Conservation (phyloP, 139 green algal species). For the Tetradesmus lagerheimii region DNA sequence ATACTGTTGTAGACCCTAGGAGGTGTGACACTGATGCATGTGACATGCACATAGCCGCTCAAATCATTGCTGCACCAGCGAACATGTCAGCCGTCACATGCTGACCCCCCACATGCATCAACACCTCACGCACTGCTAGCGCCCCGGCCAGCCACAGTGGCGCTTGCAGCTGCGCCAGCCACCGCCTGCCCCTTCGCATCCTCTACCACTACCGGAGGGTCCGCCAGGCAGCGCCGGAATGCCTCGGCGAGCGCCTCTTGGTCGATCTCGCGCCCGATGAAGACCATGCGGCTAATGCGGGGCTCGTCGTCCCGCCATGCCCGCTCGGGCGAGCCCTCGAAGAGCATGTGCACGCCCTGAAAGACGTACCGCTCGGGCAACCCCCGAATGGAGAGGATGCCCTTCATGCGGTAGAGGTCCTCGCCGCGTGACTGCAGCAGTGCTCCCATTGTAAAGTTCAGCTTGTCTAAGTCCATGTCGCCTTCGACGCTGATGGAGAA, state of each 20-base stretch:
- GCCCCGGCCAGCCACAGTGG: conserved; percentile 10
- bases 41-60: too few relatives aligned
- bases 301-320: conserved; percentile 81
- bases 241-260: conserved; percentile 75
- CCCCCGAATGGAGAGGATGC: conserved; percentile 82
- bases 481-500: conserved; percentile 88
- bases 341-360: conserved; percentile 90
- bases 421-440: conserved; percentile 86
- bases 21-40: too few relatives aligned
- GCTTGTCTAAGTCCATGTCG: conserved; percentile 94
- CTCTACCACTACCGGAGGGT: conserved; percentile 24
- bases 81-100: too few relatives aligned
- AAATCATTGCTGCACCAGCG: too few relatives aligned
- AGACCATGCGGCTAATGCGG: conserved; percentile 86
- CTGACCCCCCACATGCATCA: too few relatives aligned
- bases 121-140: background rate
- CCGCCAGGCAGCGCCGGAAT: conserved; percentile 69
- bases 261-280: conserved; percentile 86
- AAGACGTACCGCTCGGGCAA: conserved; percentile 42
- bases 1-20: too few relatives aligned
- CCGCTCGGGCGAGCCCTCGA: conserved; percentile 90
- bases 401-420: conserved; percentile 98
- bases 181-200: background rate
- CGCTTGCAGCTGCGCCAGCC: conserved; percentile 1
- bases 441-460: conserved; percentile 91